These are phyloP conservation scores for Aspergillus novofumigatus DNA, from an alignment of 2,329 filamentous ascomycete species.

Conservation along the genomic window DNA sequence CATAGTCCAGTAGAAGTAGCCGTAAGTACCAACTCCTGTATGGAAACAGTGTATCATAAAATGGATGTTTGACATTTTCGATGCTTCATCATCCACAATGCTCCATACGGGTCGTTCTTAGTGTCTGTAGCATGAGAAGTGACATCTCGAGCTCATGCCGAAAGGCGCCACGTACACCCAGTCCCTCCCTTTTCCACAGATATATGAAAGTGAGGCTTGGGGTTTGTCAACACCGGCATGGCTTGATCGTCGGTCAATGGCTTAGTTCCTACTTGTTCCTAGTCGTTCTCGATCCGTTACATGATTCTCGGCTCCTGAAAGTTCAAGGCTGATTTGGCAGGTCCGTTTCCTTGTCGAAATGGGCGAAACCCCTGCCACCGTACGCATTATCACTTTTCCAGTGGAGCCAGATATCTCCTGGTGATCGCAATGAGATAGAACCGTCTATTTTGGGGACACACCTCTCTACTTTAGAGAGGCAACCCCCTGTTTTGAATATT, in stretches of 20 bases:
- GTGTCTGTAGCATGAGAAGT: background rate
- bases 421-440: background rate
- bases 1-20: constrained; percentile 3
- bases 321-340: background rate
- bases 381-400: background rate
- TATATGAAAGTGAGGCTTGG: background rate
- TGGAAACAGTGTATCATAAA: background rate
- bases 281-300: background rate
- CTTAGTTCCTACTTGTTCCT: background rate
- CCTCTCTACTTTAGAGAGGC: no score
- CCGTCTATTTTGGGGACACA: background rate
- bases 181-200: background rate
- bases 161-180: background rate
- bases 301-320: background rate
- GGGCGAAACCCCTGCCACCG: background rate
- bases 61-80: background rate
- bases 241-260: background rate
- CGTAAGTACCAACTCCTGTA: background rate
- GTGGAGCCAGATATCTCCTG: background rate
- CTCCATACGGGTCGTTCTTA: background rate
- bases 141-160: background rate
- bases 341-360: background rate
- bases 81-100: background rate
- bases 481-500: background rate
- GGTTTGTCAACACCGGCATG: background rate